phyloP scores from a whole-genome alignment of 2,329 filamentous ascomycete species.

The Alternaria rosae region DNA sequence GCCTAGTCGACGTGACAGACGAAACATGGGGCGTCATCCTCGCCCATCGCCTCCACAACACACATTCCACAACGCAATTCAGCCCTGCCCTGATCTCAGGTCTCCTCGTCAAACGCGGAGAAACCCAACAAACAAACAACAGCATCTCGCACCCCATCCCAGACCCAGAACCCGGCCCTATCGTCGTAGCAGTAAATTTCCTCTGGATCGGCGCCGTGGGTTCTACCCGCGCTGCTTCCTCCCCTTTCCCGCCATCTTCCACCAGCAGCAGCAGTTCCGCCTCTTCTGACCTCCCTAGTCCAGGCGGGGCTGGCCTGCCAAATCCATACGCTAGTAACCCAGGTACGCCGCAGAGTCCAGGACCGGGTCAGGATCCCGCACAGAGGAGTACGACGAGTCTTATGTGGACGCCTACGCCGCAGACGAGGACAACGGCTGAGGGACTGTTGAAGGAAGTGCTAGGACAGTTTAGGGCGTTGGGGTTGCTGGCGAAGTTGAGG shows the following conservation, averaged over 20 bases:
- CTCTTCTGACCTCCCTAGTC: constrained; percentile 32
- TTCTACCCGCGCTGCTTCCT: constrained; percentile 41
- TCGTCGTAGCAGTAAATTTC: constrained; percentile 53
- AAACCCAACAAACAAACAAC: constrained; percentile 19
- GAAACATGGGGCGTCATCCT: constrained; percentile 79
- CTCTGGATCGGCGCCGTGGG: constrained; percentile 56
- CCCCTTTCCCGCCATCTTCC: constrained; percentile 28
- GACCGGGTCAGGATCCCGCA: constrained; percentile 2
- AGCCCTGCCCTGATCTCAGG: constrained; percentile 52
- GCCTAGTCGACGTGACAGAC: constrained; percentile 75
- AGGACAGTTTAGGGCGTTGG: constrained; percentile 71
- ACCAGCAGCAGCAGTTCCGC: not conserved
- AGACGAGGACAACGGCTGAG: constrained; percentile 58
- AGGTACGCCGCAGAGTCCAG: constrained; percentile 16
- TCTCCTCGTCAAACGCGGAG: constrained; percentile 53
- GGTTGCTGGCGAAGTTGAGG: constrained; percentile 71
- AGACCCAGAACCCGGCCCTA: constrained; percentile 39
- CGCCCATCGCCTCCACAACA: constrained; percentile 61
- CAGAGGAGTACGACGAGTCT: constrained; percentile 36
- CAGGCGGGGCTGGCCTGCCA: constrained; percentile 13
- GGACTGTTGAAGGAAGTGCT: constrained; percentile 74
- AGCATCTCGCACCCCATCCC: constrained; percentile 22
- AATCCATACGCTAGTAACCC: constrained; percentile 10
- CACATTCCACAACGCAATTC: constrained; percentile 44
- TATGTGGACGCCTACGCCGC: constrained; percentile 45